A percentile compares a stretch with the other conserved stretches of the same genome.
These are phyloP conservation scores for Tuctoria greenei DNA, from an alignment of 176 grass and related monocot species.

Conservation along the genomic window DNA sequence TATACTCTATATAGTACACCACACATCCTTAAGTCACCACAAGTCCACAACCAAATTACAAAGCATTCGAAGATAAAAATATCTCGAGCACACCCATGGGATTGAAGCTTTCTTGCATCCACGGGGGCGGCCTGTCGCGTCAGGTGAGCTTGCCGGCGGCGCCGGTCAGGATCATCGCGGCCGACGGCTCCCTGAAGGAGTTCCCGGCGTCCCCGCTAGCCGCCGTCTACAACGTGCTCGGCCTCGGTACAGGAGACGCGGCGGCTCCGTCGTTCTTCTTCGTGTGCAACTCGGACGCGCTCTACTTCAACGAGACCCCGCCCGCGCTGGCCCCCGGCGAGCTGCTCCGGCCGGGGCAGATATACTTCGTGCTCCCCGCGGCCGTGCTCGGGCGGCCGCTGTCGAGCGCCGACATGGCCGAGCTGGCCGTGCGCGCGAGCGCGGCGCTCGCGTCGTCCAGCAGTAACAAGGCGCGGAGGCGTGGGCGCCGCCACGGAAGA, in stretches of 20 bases:
- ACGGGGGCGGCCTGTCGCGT: background rate
- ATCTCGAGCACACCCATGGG: slow-evolving; percentile 33
- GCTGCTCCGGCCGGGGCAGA: slow-evolving; percentile 37
- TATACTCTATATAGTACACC: slow-evolving; percentile 22
- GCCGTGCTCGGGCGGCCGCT: slow-evolving; percentile 28
- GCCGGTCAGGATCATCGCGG: slow-evolving; percentile 39
- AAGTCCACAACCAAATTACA: slow-evolving; percentile 16
- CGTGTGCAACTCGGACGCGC: slow-evolving; percentile 59
- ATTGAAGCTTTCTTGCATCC: slow-evolving; percentile 44
- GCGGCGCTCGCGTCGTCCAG: slow-evolving; percentile 18
- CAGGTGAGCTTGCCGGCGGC: background rate
- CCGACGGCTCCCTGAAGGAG: slow-evolving; percentile 59
- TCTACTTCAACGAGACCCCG: slow-evolving; percentile 51
- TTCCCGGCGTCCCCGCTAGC: background rate
- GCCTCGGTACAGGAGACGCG: background rate
- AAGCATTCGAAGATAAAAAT: background rate
- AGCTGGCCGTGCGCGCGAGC: slow-evolving; percentile 56
- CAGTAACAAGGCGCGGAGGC: background rate
- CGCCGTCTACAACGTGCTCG: slow-evolving; percentile 36
- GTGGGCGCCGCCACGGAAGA: too few relatives aligned
- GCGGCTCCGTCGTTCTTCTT: slow-evolving; percentile 34
- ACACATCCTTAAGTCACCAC: background rate
- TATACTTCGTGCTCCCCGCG: slow-evolving; percentile 60
- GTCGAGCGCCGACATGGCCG: slow-evolving; percentile 50
- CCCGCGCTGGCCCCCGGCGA: slow-evolving; percentile 27